Evolutionary conservation across 805 yeast species (phyloP).

Genomic region (Deakozyma indianensis): DNA sequence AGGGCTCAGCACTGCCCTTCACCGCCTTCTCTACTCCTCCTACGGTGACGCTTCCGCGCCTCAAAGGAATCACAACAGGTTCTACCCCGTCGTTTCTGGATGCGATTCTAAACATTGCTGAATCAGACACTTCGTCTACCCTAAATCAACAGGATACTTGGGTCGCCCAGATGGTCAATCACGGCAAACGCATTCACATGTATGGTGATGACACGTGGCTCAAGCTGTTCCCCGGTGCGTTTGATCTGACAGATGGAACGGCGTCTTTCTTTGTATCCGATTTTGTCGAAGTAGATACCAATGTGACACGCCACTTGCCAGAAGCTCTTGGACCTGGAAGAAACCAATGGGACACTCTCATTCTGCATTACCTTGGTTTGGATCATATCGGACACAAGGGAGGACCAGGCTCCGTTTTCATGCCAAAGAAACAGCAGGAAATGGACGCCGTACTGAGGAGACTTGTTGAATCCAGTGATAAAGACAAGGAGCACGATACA

Average conservation of each 20-base stretch:
- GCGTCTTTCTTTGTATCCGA: constrained; percentile 90
- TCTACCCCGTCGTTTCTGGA: constrained; percentile 89
- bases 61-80: constrained; percentile 89
- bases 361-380: constrained; percentile 81
- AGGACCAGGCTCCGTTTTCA: constrained; percentile 68
- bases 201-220: constrained; percentile 98
- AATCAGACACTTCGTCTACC: constrained; percentile 62
- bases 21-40: constrained; percentile 93
- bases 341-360: constrained; percentile 64
- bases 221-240: constrained; percentile 64
- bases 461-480: constrained; percentile 30
- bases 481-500: constrained; percentile 31
- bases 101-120: constrained; percentile 88
- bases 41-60: constrained; percentile 86
- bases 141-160: constrained; percentile 73
- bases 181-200: constrained; percentile 46
- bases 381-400: constrained; percentile 98
- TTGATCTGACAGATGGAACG: constrained; percentile 66
- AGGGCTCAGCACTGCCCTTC: constrained; percentile 68
- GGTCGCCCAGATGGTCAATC: constrained; percentile 48
- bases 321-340: constrained; percentile 32
- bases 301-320: constrained; percentile 79
- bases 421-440: constrained; percentile 72
- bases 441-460: constrained; percentile 58
- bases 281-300: constrained; percentile 83